Base-by-base conservation (phyloP, 371 early-diverging fungal genomes). In the Saksenaea vasiformis region DNA sequence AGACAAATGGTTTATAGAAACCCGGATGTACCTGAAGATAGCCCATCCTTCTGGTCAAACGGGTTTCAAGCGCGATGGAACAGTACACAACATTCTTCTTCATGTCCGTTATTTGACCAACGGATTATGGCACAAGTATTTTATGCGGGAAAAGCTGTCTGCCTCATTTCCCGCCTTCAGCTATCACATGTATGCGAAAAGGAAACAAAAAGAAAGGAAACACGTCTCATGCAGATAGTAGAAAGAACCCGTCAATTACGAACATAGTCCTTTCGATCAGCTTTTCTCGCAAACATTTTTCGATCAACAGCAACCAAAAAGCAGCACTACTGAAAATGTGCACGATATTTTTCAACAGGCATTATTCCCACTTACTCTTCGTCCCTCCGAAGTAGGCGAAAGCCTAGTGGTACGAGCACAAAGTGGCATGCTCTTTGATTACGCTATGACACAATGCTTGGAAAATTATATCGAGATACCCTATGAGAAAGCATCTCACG, bases 141-240 rank as follows among this genome's bases (percentile, higher is more conserved):
- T n/a, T 79, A 72, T 56, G 63, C 68, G 0, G 78, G 78, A 14
- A 78, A 74, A 58, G 72, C 78, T 2, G 62, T 72, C 1, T 66
- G 70, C 35, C 39, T 77, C 9, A 55, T 76, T 7, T 24, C 54
- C 5, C 51, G 70, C 1, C 61, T 73, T 15, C 39, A 55, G 19
- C 31, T 31, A 17, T 15, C 41, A 9, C 19, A 66, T 15, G 61
- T 56, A 60, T 39, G 38, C 13, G 13, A 31, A 15, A n/a, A 1
- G 39, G 13, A 31, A 15, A n/a, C 0, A 22, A 15, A 13, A 10
- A 47, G 17, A 5, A 47, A 47, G n/a, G 51, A n/a, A n/a, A 10
- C 22, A 22, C 5, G 5, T 47, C 0, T 47, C 19, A 47, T 22
- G 11, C 22, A 22, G 22, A n/a, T n/a, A n/a, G 39, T 10, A 17